phyloP scores from a whole-genome alignment of 768 basidiomycete species.

The Fomitopsis pulvina region DNA sequence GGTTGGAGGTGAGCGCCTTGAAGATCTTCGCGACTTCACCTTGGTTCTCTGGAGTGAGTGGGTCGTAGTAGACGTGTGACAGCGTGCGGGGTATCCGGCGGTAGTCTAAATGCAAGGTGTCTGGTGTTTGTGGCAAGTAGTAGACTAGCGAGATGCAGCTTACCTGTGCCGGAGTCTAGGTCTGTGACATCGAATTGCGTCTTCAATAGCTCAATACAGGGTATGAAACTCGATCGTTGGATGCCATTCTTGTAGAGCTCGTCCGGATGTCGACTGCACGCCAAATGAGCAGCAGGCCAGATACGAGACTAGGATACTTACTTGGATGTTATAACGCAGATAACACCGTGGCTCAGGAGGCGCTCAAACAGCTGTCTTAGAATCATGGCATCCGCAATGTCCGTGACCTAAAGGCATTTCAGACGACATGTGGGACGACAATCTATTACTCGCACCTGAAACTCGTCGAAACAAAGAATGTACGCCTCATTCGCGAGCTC shows the following conservation, averaged over 20 bases:
- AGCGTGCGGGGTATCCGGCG: slow-evolving; percentile 87
- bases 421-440: neutral
- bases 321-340: slow-evolving; percentile 98
- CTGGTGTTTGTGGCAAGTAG: neutral
- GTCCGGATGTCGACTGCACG: slow-evolving; percentile 85
- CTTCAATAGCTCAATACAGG: slow-evolving; percentile 92
- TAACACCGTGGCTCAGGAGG: slow-evolving; percentile 82
- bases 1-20: slow-evolving; percentile 53
- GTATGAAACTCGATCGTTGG: slow-evolving; percentile 90
- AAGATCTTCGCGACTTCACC: slow-evolving; percentile 84
- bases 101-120: slow-evolving; percentile 69
- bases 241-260: slow-evolving; percentile 99
- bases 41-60: slow-evolving; percentile 57
- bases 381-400: slow-evolving; percentile 98
- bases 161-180: slow-evolving; percentile 92
- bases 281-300: neutral
- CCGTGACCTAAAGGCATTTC: slow-evolving; percentile 60
- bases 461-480: slow-evolving; percentile 95
- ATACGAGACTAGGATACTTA: slow-evolving; percentile 32
- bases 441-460: slow-evolving; percentile 58
- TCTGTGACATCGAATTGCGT: slow-evolving; percentile 81
- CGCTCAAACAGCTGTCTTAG: slow-evolving; percentile 82
- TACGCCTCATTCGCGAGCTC: slow-evolving; percentile 80
- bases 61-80: slow-evolving; percentile 91
- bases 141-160: too few relatives aligned